phyloP scores from a whole-genome alignment of 805 yeast species.

The Suhomyces vadensis region DNA sequence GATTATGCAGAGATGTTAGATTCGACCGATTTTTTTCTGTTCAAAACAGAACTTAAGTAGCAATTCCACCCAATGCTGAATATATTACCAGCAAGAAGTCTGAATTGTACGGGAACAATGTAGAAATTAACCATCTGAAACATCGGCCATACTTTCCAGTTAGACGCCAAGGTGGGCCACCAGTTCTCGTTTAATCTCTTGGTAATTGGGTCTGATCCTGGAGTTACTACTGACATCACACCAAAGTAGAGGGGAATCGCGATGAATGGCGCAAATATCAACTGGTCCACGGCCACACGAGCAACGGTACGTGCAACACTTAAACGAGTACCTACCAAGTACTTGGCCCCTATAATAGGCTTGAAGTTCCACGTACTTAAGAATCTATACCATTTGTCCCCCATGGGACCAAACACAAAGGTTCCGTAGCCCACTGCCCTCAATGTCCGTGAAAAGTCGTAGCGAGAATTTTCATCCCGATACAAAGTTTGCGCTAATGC shows the following conservation, averaged over 20 bases:
- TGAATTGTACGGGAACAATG: constrained; percentile 67
- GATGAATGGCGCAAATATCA: constrained; percentile 71
- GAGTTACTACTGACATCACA: constrained; percentile 66
- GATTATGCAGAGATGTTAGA: background rate
- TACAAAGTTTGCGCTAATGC: constrained; percentile 62
- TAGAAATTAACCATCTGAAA: constrained; percentile 80
- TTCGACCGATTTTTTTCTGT: constrained; percentile 12
- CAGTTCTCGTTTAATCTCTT: constrained; percentile 52
- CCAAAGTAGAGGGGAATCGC: constrained; percentile 71
- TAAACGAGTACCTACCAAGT: background rate
- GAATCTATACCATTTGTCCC: constrained; percentile 65
- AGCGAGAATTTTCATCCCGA: constrained; percentile 20
- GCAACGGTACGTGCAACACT: constrained; percentile 19
- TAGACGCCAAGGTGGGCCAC: constrained; percentile 67
- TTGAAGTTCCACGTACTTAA: constrained; percentile 22
- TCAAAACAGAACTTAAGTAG: constrained; percentile 56
- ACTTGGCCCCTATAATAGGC: background rate
- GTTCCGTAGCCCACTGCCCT: constrained; percentile 75
- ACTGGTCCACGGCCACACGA: constrained; percentile 71
- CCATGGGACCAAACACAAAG: constrained; percentile 72
- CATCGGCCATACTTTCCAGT: constrained; percentile 90
- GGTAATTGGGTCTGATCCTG: constrained; percentile 36
- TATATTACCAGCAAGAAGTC: constrained; percentile 67
- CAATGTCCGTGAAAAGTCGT: constrained; percentile 55
- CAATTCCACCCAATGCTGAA: constrained; percentile 85